Conservation (phyloP, 1,284 basidiomycete species). For the Cutaneotrichosporon cavernicola region DNA sequence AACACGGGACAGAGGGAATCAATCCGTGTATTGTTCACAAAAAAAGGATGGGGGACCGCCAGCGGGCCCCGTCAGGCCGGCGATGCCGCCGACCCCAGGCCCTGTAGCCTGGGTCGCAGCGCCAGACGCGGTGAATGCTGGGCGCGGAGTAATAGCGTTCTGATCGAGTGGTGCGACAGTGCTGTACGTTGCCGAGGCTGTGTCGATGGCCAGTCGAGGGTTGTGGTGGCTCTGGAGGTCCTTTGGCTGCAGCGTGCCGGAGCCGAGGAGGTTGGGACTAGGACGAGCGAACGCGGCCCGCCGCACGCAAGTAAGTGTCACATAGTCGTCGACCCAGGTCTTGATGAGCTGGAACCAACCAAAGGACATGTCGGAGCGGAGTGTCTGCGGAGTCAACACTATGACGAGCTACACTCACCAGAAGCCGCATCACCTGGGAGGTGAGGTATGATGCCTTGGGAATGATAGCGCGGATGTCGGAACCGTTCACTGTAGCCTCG, state of each 20-base stretch:
- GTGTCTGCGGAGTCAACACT: slow-evolving; percentile 27
- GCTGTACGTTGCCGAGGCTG: slow-evolving; percentile 20
- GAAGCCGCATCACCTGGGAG: slow-evolving; percentile 43
- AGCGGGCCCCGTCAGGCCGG: slow-evolving; percentile 4
- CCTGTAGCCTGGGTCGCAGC: slow-evolving; percentile 17
- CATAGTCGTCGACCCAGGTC: slow-evolving; percentile 49
- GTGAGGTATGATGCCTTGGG: slow-evolving; percentile 39
- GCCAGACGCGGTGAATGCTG: slow-evolving; percentile 22
- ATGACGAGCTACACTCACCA: slow-evolving; percentile 22
- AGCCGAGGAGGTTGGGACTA: background rate
- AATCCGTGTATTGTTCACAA: slow-evolving; percentile 8
- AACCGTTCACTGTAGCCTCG: slow-evolving; percentile 2
- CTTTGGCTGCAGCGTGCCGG: background rate
- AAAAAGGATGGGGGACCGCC: slow-evolving; percentile 5
- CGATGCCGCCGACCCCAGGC: slow-evolving; percentile 34
- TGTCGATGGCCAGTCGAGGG: slow-evolving; percentile 24
- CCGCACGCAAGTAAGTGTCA: slow-evolving; percentile 36
- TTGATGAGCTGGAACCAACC: slow-evolving; percentile 49
- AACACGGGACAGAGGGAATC: background rate
- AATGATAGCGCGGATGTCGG: slow-evolving; percentile 20
- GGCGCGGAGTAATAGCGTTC: slow-evolving; percentile 26
- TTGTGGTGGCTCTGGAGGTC: slow-evolving; percentile 5
- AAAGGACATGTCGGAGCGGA: slow-evolving; percentile 41
- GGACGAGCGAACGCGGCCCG: slow-evolving; percentile 30
- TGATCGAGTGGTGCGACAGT: slow-evolving; percentile 17